Evolutionary conservation across 192 early-diverging fungal genomes (phyloP).

Genomic region (Mortierella alpina): DNA sequence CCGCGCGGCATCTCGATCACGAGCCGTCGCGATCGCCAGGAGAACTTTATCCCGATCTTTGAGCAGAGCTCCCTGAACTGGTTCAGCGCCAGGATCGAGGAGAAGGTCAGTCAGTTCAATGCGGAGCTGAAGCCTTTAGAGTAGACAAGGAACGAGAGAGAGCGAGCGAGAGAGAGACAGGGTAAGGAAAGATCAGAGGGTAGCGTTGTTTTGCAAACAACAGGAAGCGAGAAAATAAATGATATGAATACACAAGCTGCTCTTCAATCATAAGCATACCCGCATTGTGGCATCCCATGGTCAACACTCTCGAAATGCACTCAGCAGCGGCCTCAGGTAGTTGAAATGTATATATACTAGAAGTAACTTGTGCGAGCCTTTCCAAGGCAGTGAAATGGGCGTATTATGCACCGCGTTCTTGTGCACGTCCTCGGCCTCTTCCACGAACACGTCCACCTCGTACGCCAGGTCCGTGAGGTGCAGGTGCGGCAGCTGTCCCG

Average conservation of each 20-base stretch:
- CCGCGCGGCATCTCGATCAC: conserved; percentile 80
- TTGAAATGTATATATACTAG: conserved; percentile 1
- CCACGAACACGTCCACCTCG: no score
- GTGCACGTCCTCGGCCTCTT: no score
- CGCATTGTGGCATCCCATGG: no score
- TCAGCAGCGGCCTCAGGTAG: no score
- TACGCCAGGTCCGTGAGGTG: no score
- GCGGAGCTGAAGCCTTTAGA: conserved; percentile 54
- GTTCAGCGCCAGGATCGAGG: conserved; percentile 78
- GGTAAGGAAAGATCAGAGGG: neutral
- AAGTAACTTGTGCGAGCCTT: no score
- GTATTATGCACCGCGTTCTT: no score
- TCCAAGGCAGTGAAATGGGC: no score
- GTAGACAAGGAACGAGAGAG: no score
- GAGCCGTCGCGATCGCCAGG: conserved; percentile 64
- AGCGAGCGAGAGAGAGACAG: neutral
- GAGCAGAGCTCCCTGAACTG: conserved; percentile 71
- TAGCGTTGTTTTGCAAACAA: neutral
- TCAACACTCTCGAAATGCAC: no score
- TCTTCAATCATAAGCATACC: neutral
- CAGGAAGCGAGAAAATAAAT: neutral
- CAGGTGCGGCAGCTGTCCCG: no score
- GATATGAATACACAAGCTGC: neutral
- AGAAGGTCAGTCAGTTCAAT: conserved; percentile 69
- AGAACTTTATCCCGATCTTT: conserved; percentile 79